These are phyloP conservation scores for Pseudocercospora eumusae DNA, from an alignment of 2,329 filamentous ascomycete species.

Conservation along the genomic window DNA sequence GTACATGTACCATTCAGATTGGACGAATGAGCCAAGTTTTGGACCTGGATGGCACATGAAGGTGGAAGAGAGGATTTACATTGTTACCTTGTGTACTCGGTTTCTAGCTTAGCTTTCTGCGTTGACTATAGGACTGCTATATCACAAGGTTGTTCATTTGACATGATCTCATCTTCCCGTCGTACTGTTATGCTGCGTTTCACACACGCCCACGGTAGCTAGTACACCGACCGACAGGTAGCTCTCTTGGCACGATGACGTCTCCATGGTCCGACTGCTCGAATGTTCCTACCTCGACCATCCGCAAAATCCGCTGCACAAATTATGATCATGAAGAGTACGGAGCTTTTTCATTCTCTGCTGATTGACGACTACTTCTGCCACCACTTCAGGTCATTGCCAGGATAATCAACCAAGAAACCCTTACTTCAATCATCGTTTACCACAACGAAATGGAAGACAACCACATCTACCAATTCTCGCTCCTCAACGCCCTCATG, in stretches of 20 bases:
- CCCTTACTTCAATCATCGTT: background rate
- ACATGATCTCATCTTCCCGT: background rate
- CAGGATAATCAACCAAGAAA: background rate
- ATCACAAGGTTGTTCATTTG: constrained; percentile 1
- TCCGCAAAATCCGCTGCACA: background rate
- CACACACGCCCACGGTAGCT: background rate
- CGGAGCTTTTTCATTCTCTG: background rate
- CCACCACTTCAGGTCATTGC: background rate
- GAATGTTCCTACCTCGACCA: background rate
- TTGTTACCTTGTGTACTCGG: constrained; percentile 12
- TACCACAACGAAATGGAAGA: constrained; percentile 34
- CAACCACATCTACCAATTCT: constrained; percentile 50
- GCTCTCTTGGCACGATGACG: constrained; percentile 4
- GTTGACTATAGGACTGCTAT: constrained; percentile 2
- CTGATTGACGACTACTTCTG: background rate
- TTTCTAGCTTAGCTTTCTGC: constrained; percentile 6
- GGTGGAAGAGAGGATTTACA: constrained; percentile 9
- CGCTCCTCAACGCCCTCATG: constrained; percentile 49
- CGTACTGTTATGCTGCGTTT: background rate
- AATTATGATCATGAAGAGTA: background rate
- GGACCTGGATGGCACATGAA: constrained; percentile 8
- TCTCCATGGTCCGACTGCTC: background rate
- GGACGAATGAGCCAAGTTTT: constrained; percentile 2
- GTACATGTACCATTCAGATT: constrained; percentile 8
- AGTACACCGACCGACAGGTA: background rate